Conservation (phyloP, 192 early-diverging fungal genomes). For the Coemansia sp. region DNA sequence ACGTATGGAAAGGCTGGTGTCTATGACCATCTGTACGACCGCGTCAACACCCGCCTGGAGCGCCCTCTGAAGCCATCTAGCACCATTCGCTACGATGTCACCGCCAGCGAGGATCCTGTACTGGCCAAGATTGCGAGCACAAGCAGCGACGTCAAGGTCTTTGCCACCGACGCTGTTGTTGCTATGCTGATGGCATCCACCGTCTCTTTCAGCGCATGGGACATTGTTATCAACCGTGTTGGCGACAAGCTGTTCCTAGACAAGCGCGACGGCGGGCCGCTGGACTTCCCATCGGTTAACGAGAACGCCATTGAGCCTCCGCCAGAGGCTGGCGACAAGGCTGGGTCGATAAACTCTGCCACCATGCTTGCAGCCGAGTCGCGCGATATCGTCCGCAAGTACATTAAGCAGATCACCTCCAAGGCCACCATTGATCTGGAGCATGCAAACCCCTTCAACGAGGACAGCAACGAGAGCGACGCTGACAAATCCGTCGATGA, state of each 20-base stretch:
- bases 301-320: constrained; percentile 95
- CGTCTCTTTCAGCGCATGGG: constrained; percentile 93
- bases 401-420: constrained; percentile 75
- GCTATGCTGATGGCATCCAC: constrained; percentile 92
- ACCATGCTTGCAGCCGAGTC: constrained; percentile 84
- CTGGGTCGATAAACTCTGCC: constrained; percentile 79
- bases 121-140: constrained; percentile 60
- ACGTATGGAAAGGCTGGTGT: constrained; percentile 73
- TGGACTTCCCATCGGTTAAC: constrained; percentile 90
- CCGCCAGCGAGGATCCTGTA: constrained; percentile 88
- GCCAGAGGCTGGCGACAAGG: constrained; percentile 84
- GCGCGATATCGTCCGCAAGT: constrained; percentile 83
- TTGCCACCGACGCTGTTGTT: constrained; percentile 89
- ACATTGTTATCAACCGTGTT: constrained; percentile 86
- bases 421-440: constrained; percentile 59
- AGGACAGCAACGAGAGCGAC: constrained; percentile 37
- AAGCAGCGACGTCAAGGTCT: constrained; percentile 65
- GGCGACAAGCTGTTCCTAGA: constrained; percentile 87
- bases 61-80: constrained; percentile 69
- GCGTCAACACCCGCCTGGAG: constrained; percentile 79
- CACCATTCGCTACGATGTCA: constrained; percentile 72
- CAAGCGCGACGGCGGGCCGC: constrained; percentile 80
- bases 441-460: constrained; percentile 77
- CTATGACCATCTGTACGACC: constrained; percentile 86
- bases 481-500: constrained; percentile 58